Conservation (phyloP, 2,329 filamentous ascomycete species). For the Claviceps africana region DNA sequence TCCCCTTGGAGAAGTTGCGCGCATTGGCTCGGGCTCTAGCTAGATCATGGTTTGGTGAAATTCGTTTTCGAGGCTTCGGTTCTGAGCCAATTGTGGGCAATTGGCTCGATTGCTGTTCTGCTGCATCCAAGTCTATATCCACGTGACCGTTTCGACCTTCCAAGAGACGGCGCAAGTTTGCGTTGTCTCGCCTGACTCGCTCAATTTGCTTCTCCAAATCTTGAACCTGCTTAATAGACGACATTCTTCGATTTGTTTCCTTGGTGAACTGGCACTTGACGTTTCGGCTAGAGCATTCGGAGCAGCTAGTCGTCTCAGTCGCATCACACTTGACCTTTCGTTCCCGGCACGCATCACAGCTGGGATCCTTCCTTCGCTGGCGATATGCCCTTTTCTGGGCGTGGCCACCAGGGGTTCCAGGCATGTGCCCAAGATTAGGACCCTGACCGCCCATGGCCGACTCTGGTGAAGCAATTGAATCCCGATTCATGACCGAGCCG, state of each 20-base stretch:
- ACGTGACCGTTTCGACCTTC: conserved; percentile 34
- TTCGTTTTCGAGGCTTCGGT: conserved; percentile 48
- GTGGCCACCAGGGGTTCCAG: conserved; percentile 34
- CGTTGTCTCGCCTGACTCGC: conserved; percentile 66
- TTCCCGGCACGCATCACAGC: conserved; percentile 92
- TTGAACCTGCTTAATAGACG: conserved; percentile 97
- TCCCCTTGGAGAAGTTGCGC: conserved; percentile 57
- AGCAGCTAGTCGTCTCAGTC: conserved; percentile 90
- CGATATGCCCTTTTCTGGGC: conserved; percentile 88
- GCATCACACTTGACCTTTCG: conserved; percentile 82
- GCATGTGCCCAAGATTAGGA: conserved; percentile 18
- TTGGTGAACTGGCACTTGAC: conserved; percentile 99
- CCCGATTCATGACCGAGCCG: conserved; percentile 39
- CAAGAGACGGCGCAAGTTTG: conserved; percentile 53
- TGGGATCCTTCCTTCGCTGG: conserved; percentile 89
- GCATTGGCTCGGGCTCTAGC: conserved; percentile 59
- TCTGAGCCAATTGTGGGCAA: conserved; percentile 53
- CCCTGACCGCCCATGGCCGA: conserved; percentile 43
- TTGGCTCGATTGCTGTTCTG: conserved; percentile 36
- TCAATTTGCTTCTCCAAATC: conserved; percentile 88
- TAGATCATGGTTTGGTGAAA: conserved; percentile 52
- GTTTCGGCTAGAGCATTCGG: conserved; percentile 89
- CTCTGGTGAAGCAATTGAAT: conserved; percentile 45
- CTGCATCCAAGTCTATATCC: conserved; percentile 33
- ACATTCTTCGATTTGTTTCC: conserved; percentile 97